Conservation (phyloP, 352 stramenopile genomes). For the Pythium phragmitis region DNA sequence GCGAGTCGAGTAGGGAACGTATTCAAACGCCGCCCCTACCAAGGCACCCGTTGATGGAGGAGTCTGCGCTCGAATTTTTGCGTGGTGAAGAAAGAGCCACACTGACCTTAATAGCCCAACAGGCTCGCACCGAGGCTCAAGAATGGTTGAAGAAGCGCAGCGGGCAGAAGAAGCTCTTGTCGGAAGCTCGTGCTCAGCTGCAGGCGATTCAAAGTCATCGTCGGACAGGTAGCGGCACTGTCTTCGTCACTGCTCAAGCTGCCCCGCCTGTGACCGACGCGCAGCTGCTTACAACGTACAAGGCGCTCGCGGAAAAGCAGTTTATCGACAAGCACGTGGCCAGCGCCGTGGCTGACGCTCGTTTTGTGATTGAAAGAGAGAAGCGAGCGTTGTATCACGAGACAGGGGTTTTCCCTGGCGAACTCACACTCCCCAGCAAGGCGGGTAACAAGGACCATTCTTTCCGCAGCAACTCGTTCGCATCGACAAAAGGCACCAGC, state of each 20-base stretch:
- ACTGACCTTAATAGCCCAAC: slow-evolving; percentile 62
- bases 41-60: slow-evolving; percentile 23
- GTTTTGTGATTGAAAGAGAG: slow-evolving; percentile 66
- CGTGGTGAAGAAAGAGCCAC: slow-evolving; percentile 62
- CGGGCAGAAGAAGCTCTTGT: slow-evolving; percentile 74
- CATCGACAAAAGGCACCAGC: slow-evolving; percentile 5
- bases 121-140: slow-evolving; percentile 60
- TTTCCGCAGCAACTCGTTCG: slow-evolving; percentile 8
- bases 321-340: slow-evolving; percentile 83
- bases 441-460: neutral
- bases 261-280: slow-evolving; percentile 22
- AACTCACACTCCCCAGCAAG: slow-evolving; percentile 2
- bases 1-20: slow-evolving; percentile 6
- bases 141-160: slow-evolving; percentile 76
- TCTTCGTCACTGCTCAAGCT: slow-evolving; percentile 25
- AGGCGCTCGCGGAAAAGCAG: slow-evolving; percentile 46
- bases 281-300: slow-evolving; percentile 53
- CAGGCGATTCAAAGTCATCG: slow-evolving; percentile 47
- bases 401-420: slow-evolving; percentile 56
- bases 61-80: slow-evolving; percentile 39
- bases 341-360: slow-evolving; percentile 54
- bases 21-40: neutral
- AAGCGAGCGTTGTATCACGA: slow-evolving; percentile 66
- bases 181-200: slow-evolving; percentile 56
- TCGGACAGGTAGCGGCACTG: slow-evolving; percentile 44